Evolutionary conservation across 2,329 filamentous ascomycete genomes (phyloP), one percentile per base, ranked within the genome.

Genomic region (Aspergillus pseudonomiae): DNA sequence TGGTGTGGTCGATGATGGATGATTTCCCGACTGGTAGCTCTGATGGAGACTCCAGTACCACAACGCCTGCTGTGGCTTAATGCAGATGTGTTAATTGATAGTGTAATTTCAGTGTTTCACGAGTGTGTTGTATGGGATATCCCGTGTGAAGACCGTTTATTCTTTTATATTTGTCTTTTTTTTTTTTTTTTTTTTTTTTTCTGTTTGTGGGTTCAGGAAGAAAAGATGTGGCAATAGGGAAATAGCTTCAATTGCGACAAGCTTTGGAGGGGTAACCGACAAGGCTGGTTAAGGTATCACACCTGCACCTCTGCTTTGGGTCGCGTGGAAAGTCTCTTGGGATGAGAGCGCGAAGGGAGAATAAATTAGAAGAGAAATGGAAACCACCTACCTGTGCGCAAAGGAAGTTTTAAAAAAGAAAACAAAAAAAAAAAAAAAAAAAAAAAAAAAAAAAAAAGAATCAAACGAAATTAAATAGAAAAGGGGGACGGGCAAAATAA

Each of bases 251-350:
- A 26, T 39, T 58, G 60, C 52, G 55, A 53, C 39, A 63, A 64
- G 57, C 61, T 67, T 61, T 65, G 63, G 65, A 68, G 67, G 67
- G 65, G 61, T 59, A 63, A 63, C 48, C 52, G 45, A 36, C 57
- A 52, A 62, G 43, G 26, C 50, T 50, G 55, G 36, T 45, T 52
- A 52, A 59, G 43, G 41, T 59, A 48, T 41, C 36, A 32, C 57
- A 36, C 45, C 32, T 26, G 45, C 45, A 50, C 46, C 41, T 34
- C 28, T 52, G 26, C 43, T 48, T 50, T 59, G 24, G 56, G 63
- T 67, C 63, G 63, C 60, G 61, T 63, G 62, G 63, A 57, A 56
- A 45, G 57, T 50, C 63, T 59, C 58, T 56, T 26, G 21, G 41
- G 32, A 63, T 46, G 55, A 61, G 56, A 54, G 16, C n/a, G 19